Evolutionary conservation across 129 eudicot species (phyloP).

Genomic region (Daucus carota): DNA sequence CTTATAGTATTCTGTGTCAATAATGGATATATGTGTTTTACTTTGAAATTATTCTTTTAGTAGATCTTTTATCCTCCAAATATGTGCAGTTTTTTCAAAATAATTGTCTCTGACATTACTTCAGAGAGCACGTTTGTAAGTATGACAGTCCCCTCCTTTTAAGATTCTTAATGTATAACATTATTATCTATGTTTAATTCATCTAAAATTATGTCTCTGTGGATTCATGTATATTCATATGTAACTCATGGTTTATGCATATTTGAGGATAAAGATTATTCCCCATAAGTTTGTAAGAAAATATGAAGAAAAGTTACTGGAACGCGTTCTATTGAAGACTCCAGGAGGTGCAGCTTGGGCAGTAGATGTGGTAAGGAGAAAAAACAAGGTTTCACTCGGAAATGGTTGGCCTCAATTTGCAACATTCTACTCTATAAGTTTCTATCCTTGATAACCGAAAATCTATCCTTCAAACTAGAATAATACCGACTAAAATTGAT

Average conservation of each 20-base stretch:
- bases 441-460: neutral
- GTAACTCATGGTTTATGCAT: neutral
- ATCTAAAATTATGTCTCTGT: no score
- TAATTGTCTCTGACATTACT: neutral
- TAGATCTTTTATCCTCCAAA: neutral
- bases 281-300: neutral
- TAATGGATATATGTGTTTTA: no score
- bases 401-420: constrained; percentile 5
- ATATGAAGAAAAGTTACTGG: neutral
- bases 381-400: constrained; percentile 5
- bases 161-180: neutral
- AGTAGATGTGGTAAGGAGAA: constrained; percentile 1
- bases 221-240: neutral
- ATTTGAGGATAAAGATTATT: neutral
- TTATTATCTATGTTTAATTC: neutral
- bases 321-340: constrained; percentile 1
- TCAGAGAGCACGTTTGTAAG: neutral
- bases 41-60: no score
- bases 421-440: neutral
- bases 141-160: neutral
- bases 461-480: neutral
- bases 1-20: no score
- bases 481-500: neutral
- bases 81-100: neutral
- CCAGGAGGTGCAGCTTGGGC: constrained; percentile 7